Conservation (phyloP, 2,329 filamentous ascomycete species). For the Verticillium longisporum region DNA sequence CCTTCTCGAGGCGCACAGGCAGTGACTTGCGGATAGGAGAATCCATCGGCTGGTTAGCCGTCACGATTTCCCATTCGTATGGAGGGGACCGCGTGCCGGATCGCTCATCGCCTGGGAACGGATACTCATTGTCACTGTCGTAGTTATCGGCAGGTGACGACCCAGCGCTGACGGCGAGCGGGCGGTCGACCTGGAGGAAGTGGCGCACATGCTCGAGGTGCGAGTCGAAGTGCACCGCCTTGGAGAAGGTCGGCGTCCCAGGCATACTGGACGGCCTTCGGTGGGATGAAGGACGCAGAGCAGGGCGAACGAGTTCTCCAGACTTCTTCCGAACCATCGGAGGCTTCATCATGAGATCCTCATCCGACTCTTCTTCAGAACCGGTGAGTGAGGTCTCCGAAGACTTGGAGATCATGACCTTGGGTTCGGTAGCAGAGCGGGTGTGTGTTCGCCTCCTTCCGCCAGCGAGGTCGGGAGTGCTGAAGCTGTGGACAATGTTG, state of each 20-base stretch:
- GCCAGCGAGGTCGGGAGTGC: slow-evolving; percentile 35
- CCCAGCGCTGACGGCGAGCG: slow-evolving; percentile 90
- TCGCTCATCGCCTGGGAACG: slow-evolving; percentile 57
- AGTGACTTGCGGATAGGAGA: slow-evolving; percentile 53
- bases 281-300: slow-evolving; percentile 71
- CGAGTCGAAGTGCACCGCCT: slow-evolving; percentile 97
- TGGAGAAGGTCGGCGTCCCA: slow-evolving; percentile 89
- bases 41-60: slow-evolving; percentile 59
- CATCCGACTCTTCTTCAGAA: slow-evolving; percentile 59
- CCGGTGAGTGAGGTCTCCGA: slow-evolving; percentile 40
- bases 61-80: slow-evolving; percentile 81
- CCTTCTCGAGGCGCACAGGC: slow-evolving; percentile 74
- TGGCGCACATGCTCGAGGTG: slow-evolving; percentile 94
- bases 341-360: slow-evolving; percentile 62
- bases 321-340: slow-evolving; percentile 97
- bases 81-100: slow-evolving; percentile 35
- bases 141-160: slow-evolving; percentile 87
- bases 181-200: slow-evolving; percentile 88
- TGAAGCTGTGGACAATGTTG: slow-evolving; percentile 39
- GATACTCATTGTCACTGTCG: slow-evolving; percentile 83
- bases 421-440: slow-evolving; percentile 50
- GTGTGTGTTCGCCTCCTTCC: slow-evolving; percentile 38
- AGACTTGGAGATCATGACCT: slow-evolving; percentile 37
- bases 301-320: slow-evolving; percentile 89
- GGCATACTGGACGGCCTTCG: slow-evolving; percentile 92